Percentiles rank a stretch among this genome's conserved stretches.
Evolutionary conservation across 768 basidiomycete species (phyloP).

Genomic region (Ephemerocybe angulata): DNA sequence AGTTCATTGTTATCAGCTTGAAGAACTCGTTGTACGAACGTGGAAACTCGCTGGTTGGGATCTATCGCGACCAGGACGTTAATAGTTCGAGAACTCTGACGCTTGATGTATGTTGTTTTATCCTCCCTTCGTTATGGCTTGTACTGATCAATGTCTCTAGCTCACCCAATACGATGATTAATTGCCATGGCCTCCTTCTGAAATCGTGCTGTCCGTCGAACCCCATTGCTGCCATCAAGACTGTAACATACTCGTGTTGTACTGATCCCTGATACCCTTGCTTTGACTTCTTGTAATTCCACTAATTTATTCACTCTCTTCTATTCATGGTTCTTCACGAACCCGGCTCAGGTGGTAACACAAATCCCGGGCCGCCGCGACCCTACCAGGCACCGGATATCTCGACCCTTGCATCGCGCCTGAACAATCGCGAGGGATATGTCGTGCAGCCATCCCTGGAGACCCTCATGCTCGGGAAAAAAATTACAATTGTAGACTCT

Average conservation of each 20-base stretch:
- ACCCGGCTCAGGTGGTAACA: too few relatives aligned
- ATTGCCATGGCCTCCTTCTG: not conserved
- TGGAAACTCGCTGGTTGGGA: slow-evolving; percentile 87
- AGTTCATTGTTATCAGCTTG: slow-evolving; percentile 96
- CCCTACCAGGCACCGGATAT: too few relatives aligned
- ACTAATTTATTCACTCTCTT: too few relatives aligned
- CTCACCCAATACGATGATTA: slow-evolving; percentile 63
- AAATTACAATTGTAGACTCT: too few relatives aligned
- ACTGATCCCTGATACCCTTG: not conserved
- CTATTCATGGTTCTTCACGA: too few relatives aligned
- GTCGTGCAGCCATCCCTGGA: too few relatives aligned
- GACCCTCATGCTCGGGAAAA: too few relatives aligned
- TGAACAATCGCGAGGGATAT: too few relatives aligned
- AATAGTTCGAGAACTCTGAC: slow-evolving; percentile 92
- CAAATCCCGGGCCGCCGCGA: too few relatives aligned
- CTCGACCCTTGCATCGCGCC: too few relatives aligned
- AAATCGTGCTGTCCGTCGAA: not conserved
- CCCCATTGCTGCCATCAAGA: not conserved
- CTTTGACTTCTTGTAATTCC: too few relatives aligned
- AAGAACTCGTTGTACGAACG: slow-evolving; percentile 92
- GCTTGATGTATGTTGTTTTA: slow-evolving; percentile 63
- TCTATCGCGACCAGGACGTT: slow-evolving; percentile 90
- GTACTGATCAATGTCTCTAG: slow-evolving; percentile 25
- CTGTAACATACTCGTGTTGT: not conserved
- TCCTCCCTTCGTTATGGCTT: not conserved